Base-by-base conservation (phyloP, 1,284 basidiomycete species). In the Boletellus dicymbophilus region DNA sequence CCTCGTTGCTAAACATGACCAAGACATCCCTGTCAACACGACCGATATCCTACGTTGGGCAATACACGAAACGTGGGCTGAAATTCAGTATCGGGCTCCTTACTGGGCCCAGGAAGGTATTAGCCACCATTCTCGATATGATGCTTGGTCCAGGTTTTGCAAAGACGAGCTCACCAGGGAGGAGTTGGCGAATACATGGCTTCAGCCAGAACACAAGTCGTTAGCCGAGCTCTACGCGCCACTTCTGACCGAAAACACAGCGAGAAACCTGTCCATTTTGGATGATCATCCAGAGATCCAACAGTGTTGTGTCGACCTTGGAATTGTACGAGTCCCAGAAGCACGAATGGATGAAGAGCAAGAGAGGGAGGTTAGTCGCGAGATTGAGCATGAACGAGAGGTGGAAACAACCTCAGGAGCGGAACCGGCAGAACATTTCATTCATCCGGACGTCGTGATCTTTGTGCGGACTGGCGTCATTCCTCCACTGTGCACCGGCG, bases 321-420 rank as follows among this genome's bases (percentile, higher is more conserved):
- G 69, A 0, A 39, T 66, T 4, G 42, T 20, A 3, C 39, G 52
- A 4, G 26, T 63, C 15, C 16, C 38, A 33, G 49, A 9, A 43
- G 53, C 20, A 13, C 4, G 3, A 4, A 54, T 72, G 40, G 69
- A 69, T 13, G 75, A 78, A 54, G 77, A 78, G 41, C 75, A 77
- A 50, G 76, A 78, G 52, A 61, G 74, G 22, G 76, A 78, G 54
- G 65, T 77, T 4, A 58, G 48, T 15, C 71, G 73, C 37, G 75
- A 77, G 48, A 54, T 69, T 2, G 73, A 76, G 51, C 56, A 54
- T 16, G 73, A 76, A 53, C 61, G 59, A 4, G 62, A 76, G 34
- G 58, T 71, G 9, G 61, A 76, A 49, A 54, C 67, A 7, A 72
- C 74, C 8, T 56, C 55, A 7, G 53, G 43, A 39, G 56, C 46